These are phyloP conservation scores for Draba incana DNA, from an alignment of 345 rosid species.

Conservation along the genomic window DNA sequence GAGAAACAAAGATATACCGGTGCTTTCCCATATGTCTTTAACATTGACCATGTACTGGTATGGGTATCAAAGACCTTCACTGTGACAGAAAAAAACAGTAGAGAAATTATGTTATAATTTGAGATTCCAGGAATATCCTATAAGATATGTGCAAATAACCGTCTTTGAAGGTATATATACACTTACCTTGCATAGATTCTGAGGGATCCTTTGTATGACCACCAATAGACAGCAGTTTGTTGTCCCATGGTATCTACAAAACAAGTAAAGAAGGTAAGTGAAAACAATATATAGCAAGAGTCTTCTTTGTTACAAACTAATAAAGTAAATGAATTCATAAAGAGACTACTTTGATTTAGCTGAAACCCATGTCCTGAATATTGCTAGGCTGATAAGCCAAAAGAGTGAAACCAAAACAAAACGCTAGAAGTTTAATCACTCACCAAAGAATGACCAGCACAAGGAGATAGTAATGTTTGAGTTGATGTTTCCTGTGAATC, in stretches of 20 bases:
- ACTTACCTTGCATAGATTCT: conserved; percentile 80
- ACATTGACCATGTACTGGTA: conserved; percentile 74
- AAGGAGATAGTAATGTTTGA: conserved; percentile 57
- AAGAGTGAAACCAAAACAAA: conserved; percentile 15
- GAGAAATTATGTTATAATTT: conserved; percentile 21
- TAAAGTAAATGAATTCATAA: conserved; percentile 27
- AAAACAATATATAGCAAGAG: conserved; percentile 28
- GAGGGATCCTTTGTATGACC: conserved; percentile 96
- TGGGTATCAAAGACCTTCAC: conserved; percentile 87
- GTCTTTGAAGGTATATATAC: not conserved
- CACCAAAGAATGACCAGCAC: conserved; percentile 99
- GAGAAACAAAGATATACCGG: conserved; percentile 69
- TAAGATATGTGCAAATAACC: conserved; percentile 14
- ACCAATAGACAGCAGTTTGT: conserved; percentile 87
- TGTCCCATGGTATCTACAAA: conserved; percentile 84
- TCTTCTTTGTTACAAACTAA: conserved; percentile 34
- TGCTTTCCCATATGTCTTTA: conserved; percentile 94
- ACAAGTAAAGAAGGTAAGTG: conserved; percentile 18
- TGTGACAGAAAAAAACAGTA: conserved; percentile 49
- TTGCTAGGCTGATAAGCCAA: conserved; percentile 23
- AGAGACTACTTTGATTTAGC: conserved; percentile 30
- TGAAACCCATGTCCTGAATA: conserved; percentile 32
- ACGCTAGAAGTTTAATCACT: conserved; percentile 41
- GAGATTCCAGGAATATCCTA: conserved; percentile 15
- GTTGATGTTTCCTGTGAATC: conserved; percentile 60